Conservation (phyloP, 257 asterid species). For the Plantago elongata region DNA sequence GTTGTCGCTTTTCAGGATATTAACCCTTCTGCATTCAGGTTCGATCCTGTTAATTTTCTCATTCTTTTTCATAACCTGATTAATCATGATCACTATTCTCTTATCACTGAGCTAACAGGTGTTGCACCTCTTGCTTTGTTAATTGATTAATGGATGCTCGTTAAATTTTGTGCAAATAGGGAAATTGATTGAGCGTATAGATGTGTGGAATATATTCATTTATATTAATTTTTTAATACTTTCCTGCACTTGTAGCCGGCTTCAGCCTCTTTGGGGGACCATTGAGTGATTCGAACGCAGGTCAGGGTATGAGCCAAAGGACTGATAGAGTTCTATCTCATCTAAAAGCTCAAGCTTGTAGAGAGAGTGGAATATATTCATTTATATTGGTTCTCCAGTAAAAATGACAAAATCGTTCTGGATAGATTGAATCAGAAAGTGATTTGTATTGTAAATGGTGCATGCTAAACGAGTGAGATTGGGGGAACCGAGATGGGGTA, state of each 20-base stretch:
- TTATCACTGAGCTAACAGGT: background rate
- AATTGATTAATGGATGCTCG: background rate
- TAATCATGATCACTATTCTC: background rate
- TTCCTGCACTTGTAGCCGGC: no score
- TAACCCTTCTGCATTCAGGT: slow-evolving; percentile 78
- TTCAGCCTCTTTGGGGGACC: no score
- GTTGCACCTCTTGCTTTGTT: background rate
- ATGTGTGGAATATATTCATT: no score
- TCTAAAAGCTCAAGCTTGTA: no score
- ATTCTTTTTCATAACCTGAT: background rate
- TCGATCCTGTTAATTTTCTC: background rate
- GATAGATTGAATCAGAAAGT: no score
- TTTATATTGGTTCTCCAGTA: no score
- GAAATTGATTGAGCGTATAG: background rate
- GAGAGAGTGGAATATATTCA: no score
- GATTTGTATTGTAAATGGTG: no score
- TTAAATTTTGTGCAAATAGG: background rate
- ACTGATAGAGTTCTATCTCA: no score
- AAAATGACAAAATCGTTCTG: background rate
- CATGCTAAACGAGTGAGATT: background rate
- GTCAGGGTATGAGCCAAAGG: no score
- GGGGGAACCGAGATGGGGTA: background rate
- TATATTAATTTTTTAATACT: no score
- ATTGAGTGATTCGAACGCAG: no score
- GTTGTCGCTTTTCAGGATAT: slow-evolving; percentile 75